Conservation (phyloP, 345 rosid species). For the Alliaria petiolata region DNA sequence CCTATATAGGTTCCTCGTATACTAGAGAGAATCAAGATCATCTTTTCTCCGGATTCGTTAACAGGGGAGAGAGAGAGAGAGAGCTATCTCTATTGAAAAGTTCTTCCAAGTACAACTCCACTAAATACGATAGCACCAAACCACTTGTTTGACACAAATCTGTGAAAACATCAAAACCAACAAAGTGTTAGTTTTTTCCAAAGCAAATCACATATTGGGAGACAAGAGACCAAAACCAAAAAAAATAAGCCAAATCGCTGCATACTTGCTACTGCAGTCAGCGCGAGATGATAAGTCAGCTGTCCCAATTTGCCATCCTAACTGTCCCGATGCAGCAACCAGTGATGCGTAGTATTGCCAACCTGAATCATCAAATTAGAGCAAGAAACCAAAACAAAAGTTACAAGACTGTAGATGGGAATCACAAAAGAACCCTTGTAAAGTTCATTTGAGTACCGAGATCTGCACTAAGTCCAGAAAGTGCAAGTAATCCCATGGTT, state of each 20-base stretch:
- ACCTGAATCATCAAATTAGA: conserved; percentile 48
- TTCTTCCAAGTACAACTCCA: conserved; percentile 72
- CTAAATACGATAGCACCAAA: conserved; percentile 77
- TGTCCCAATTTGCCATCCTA: conserved; percentile 87
- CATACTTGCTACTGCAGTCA: conserved; percentile 35
- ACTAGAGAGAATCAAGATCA: background rate
- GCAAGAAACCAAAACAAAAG: background rate
- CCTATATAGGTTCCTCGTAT: background rate
- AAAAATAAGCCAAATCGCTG: background rate
- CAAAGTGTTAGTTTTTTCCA: background rate
- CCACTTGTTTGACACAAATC: conserved; percentile 93
- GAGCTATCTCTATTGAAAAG: conserved; percentile 26
- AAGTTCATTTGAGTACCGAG: conserved; percentile 48
- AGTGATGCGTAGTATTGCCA: conserved; percentile 74
- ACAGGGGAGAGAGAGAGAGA: no score
- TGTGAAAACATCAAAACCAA: conserved; percentile 27
- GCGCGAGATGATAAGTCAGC: conserved; percentile 57
- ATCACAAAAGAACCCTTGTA: no score
- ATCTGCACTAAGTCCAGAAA: conserved; percentile 73
- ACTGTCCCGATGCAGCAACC: conserved; percentile 71
- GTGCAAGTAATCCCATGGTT: conserved; percentile 64
- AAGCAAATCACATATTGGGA: conserved; percentile 28
- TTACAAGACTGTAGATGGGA: background rate
- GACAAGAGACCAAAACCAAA: conserved; percentile 18
- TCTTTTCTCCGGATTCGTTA: background rate